Base-by-base conservation (phyloP, 148 eudicot genomes). In the Mesembryanthemum crystallinum region DNA sequence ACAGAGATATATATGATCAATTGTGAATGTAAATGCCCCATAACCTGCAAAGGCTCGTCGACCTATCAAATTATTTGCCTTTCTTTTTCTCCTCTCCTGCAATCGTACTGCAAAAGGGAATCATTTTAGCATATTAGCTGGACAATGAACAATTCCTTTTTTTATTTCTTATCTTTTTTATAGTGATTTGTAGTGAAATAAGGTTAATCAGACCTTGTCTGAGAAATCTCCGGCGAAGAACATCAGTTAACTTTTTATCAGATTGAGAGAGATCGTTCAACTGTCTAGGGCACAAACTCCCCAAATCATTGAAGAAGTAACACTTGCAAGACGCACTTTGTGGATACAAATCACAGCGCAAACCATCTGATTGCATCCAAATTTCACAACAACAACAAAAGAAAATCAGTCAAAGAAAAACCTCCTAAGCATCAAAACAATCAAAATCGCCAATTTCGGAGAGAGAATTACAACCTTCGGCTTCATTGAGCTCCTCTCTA, bases 221-320 rank as follows among this genome's bases (percentile, higher is more conserved):
- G 68, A 92, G 92, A 87, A 95, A 95, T 84, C 92, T 76, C 55
- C 97, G 84, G 21, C 82, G 92, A 76, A 92, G 82, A 75, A 89
- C 91, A 81, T 95, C 98, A 67, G 75, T 79, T 32, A 87, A 71
- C 59, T 86, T 83, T 67, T 71, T 65, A 74, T 89, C 87, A 64
- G 21, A 67, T 25, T 42, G 47, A 39, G 80, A 84, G 49, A 75
- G 79, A 18, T 76, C 77, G 10, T 35, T 57, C 13, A 82, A 49
- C 69, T 37, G 82, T 52, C 49, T 88, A 81, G 87, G 71, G 60
- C 85, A 87, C 65, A 80, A 49, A 74, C 55, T 78, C 79, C 88
- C 90, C 83, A 88, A 71, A 80, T 88, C 82, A 67, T 75, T 85
- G 67, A 88, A 92, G 86, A 95, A 95, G 72, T 89, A 89, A 85